Conservation (phyloP, 1,284 basidiomycete genomes). For the Ceratobasidium sp. region DNA sequence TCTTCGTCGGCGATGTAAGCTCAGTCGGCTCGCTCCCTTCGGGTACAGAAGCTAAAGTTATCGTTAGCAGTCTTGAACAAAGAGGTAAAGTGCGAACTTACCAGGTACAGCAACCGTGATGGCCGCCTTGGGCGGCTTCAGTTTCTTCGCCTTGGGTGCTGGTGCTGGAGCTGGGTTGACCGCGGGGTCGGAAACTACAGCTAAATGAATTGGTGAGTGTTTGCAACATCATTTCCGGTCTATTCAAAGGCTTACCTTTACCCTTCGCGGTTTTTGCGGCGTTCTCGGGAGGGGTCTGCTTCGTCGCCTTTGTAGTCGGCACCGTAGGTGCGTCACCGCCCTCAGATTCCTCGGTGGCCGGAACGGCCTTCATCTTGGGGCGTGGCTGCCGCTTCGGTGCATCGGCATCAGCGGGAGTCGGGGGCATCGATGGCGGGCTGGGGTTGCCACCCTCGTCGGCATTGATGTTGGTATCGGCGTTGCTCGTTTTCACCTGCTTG, state of each 20-base stretch:
- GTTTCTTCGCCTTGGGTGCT: not conserved
- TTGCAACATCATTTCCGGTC: no score
- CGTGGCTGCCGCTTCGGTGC: not conserved
- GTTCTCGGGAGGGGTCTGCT: not conserved
- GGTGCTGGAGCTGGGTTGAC: not conserved
- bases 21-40: not conserved
- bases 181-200: not conserved
- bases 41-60: not conserved
- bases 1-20: constrained; percentile 2
- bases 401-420: not conserved
- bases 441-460: not conserved
- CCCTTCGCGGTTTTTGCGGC: not conserved
- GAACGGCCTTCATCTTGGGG: not conserved
- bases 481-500: constrained; percentile 1
- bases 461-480: not conserved
- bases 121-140: not conserved
- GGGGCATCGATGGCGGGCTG: not conserved
- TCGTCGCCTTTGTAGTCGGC: not conserved
- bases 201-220: no score
- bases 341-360: not conserved
- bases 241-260: no score
- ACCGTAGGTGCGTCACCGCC: not conserved
- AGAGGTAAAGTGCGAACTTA: not conserved
- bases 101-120: not conserved
- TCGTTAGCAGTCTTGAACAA: not conserved